phyloP scores from a whole-genome alignment of 495 filamentous ascomycete genomes.

The Friedmanniomyces simplex region DNA sequence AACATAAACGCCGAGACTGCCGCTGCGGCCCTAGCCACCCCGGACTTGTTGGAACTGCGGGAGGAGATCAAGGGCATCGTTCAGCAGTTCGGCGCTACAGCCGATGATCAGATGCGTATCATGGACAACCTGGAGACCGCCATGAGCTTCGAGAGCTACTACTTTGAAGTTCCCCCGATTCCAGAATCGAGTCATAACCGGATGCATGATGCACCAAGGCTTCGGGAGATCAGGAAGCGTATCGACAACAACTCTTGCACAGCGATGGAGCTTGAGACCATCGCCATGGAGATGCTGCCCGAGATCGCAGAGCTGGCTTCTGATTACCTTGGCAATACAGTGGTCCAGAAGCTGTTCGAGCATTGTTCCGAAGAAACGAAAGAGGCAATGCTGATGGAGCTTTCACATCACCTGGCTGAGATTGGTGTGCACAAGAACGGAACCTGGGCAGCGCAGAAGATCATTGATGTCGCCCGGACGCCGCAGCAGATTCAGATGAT shows the following conservation, averaged over 20 bases:
- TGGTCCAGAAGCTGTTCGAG: conserved; percentile 98
- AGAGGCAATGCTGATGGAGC: conserved; percentile 81
- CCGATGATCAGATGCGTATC: conserved; percentile 69
- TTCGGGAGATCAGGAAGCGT: conserved; percentile 91
- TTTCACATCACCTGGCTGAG: conserved; percentile 84
- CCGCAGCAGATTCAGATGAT: conserved; percentile 75
- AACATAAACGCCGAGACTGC: conserved; percentile 33
- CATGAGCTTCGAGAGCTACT: conserved; percentile 59
- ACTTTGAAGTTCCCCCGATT: conserved; percentile 78
- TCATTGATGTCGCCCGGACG: conserved; percentile 87
- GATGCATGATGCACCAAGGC: conserved; percentile 87
- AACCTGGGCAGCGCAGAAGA: conserved; percentile 98
- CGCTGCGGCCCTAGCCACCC: conserved; percentile 42
- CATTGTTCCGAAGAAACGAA: conserved; percentile 84
- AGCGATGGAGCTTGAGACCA: conserved; percentile 79
- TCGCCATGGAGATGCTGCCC: conserved; percentile 83
- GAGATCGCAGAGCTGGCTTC: conserved; percentile 91
- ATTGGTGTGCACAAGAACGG: conserved; percentile 99
- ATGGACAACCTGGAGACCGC: conserved; percentile 61
- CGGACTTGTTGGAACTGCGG: conserved; percentile 63
- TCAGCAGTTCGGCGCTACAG: conserved; percentile 72
- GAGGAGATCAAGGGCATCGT: conserved; percentile 80
- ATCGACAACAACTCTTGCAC: conserved; percentile 90
- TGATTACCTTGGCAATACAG: conserved; percentile 95
- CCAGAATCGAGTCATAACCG: conserved; percentile 82